Base-by-base conservation (phyloP, 1,284 basidiomycete species). In the Fistulinella staudtii region DNA sequence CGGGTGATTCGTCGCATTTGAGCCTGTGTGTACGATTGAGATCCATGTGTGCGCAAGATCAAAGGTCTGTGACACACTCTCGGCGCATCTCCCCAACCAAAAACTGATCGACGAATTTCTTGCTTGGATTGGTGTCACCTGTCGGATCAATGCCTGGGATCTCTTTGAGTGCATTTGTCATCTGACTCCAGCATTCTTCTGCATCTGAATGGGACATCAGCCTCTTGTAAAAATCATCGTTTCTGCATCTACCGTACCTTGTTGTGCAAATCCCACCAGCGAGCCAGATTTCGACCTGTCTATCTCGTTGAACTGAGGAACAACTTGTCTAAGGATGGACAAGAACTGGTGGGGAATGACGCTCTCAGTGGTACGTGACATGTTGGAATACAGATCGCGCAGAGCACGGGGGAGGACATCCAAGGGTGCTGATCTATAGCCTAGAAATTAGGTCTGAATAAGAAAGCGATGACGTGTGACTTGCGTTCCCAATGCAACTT, bases 241-340 rank as follows among this genome's bases (percentile, higher is more conserved):
- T 0, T 24, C 8, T 8, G 21, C 9, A 1, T 20, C 28, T 45
- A n/a, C 47, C 58, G 21, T 49, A 85, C 88, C 89, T 75, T 98
- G 95, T 66, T 98, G 95, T 2, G 93, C 85, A 57, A 82, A 95
- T 6, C 75, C 75, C 2, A 59, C 60, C 38, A 63, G 53, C 46
- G 69, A 53, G 3, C 71, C 77, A 63, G 52, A 57, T 52, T 65
- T 69, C 50, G 61, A 74, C 60, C 68, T 77, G 64, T 70, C 77
- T 51, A 76, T 65, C 63, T 99, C 93, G 5, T 85, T 89, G 58
- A 99, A 99, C 65, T 98, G 96, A 3, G 95, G 95, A 15, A 91
- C 85, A 2, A 85, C 80, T 43, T 80, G 75, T 17, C 93, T 80
- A 30, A 98, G 74, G 21, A 82, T 72, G 13, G 70, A 69, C 40